Evolutionary conservation across 495 filamentous ascomycete species (phyloP).

Genomic region (Clavariopsis aquatica): DNA sequence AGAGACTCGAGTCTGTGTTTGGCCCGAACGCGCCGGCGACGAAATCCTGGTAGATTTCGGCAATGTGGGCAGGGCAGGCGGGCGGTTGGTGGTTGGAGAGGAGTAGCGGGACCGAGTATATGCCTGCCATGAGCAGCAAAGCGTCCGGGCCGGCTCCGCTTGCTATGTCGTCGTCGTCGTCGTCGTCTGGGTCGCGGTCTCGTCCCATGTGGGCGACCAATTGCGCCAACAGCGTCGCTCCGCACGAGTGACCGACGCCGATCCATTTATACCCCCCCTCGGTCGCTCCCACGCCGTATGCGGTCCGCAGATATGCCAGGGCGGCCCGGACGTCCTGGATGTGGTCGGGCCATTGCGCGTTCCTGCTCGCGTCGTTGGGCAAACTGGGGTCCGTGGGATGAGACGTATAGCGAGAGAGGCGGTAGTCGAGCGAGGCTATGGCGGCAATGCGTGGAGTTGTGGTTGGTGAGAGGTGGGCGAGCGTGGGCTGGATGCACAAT

Average conservation of each 20-base stretch:
- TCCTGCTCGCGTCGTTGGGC: constrained; percentile 14
- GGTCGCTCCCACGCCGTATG: constrained; percentile 12
- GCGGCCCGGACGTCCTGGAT: constrained; percentile 29
- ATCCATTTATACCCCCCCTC: constrained; percentile 25
- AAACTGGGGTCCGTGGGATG: constrained; percentile 24
- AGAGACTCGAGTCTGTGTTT: constrained; percentile 55
- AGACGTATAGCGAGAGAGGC: constrained; percentile 30
- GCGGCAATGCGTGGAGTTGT: constrained; percentile 23
- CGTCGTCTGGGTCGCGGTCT: background rate
- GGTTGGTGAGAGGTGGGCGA: constrained; percentile 22
- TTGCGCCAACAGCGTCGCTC: constrained; percentile 35
- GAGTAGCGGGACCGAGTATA: constrained; percentile 65
- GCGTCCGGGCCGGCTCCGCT: constrained; percentile 35
- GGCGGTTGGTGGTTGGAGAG: constrained; percentile 49
- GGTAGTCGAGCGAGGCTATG: constrained; percentile 38
- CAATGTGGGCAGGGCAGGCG: constrained; percentile 11
- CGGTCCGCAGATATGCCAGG: constrained; percentile 12
- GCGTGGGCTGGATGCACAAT: constrained; percentile 14
- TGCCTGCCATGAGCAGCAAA: constrained; percentile 63
- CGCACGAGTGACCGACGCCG: constrained; percentile 36
- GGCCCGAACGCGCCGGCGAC: constrained; percentile 64
- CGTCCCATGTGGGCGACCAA: constrained; percentile 11
- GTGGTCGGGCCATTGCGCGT: constrained; percentile 34
- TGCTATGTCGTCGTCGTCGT: background rate
- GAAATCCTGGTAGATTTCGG: constrained; percentile 59